phyloP scores from a whole-genome alignment of 352 stramenopile species.

The Globisporangium irregulare region DNA sequence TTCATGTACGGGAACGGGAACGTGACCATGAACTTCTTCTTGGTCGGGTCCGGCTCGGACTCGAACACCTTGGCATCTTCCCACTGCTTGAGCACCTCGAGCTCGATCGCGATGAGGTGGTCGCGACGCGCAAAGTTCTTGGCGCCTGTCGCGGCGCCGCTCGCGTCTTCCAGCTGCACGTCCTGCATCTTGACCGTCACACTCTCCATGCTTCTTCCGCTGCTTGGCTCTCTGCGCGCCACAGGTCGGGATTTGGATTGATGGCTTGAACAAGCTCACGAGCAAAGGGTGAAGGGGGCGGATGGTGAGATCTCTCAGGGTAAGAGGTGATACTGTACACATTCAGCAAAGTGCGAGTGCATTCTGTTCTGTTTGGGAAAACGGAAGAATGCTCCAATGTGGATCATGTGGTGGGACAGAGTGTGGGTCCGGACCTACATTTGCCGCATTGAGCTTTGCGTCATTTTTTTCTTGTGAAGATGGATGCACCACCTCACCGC shows the following conservation, averaged over 20 bases:
- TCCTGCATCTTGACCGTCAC: constrained; percentile 80
- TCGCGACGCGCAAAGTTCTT: constrained; percentile 89
- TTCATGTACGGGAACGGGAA: constrained; percentile 99
- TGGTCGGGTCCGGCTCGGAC: constrained; percentile 69
- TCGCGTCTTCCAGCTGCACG: constrained; percentile 64
- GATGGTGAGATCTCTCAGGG: neutral
- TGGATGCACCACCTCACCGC: constrained; percentile 2
- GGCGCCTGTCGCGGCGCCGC: constrained; percentile 24
- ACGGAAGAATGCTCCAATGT: constrained; percentile 8
- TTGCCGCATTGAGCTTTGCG: neutral
- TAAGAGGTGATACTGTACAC: neutral
- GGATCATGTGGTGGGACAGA: neutral
- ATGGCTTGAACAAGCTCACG: constrained; percentile 12
- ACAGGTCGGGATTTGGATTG: constrained; percentile 15
- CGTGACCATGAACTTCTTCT: constrained; percentile 98
- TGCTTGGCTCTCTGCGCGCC: constrained; percentile 6
- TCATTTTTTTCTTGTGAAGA: constrained; percentile 7
- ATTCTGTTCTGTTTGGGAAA: neutral
- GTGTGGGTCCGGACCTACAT: constrained; percentile 9
- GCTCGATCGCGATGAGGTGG: constrained; percentile 91
- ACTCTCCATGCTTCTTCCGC: constrained; percentile 46
- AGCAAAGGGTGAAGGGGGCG: neutral
- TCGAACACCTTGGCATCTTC: constrained; percentile 89
- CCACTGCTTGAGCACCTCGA: constrained; percentile 88
- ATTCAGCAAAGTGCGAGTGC: constrained; percentile 6